phyloP scores from a whole-genome alignment of 1,284 basidiomycete species.

The Irpex sp. region DNA sequence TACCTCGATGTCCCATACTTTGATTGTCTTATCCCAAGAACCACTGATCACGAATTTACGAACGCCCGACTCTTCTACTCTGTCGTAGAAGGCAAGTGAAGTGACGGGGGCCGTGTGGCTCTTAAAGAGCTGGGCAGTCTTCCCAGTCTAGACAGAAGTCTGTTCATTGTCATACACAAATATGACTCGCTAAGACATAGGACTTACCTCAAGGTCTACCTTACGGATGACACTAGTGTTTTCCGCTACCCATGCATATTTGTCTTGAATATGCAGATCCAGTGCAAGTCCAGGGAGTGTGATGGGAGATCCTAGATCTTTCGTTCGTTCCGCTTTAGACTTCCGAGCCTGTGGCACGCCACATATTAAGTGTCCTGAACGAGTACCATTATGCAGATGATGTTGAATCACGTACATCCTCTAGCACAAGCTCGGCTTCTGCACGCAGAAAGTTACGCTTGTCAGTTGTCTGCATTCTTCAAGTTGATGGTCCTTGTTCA shows the following conservation, averaged over 20 bases:
- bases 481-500: background rate
- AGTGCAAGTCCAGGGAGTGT: constrained; percentile 73
- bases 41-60: constrained; percentile 70
- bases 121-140: constrained; percentile 68
- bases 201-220: constrained; percentile 69
- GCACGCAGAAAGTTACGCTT: constrained; percentile 55
- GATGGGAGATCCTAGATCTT: constrained; percentile 74
- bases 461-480: constrained; percentile 22
- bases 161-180: constrained; percentile 1
- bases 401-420: constrained; percentile 43
- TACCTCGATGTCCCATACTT: constrained; percentile 78
- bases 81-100: constrained; percentile 63
- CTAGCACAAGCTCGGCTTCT: constrained; percentile 70
- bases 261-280: constrained; percentile 59
- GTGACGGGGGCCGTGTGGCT: constrained; percentile 90
- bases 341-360: constrained; percentile 50
- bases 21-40: constrained; percentile 92
- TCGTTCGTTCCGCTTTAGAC: constrained; percentile 69
- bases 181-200: background rate
- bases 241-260: constrained; percentile 82
- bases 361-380: too few relatives aligned
- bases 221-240: constrained; percentile 74
- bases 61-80: constrained; percentile 29
- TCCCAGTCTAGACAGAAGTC: constrained; percentile 59
- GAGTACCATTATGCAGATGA: background rate